Evolutionary conservation across 495 filamentous ascomycete species (phyloP), one percentile per base, ranked within the genome.

Genomic region (Xylaria intraflava): DNA sequence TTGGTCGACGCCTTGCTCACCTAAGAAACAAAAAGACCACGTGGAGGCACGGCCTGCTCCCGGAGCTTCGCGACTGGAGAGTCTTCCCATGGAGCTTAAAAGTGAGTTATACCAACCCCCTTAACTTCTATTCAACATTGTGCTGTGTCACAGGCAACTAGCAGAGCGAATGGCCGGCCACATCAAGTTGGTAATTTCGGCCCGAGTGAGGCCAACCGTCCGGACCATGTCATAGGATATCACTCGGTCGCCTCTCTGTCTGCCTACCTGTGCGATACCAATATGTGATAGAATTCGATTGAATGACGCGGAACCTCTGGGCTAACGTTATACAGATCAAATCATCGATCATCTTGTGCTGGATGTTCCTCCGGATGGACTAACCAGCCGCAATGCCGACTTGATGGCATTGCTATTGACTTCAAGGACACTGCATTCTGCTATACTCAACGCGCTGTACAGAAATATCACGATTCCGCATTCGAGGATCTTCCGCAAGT

Each of bases 401-500:
- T 73, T 93, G 47, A 83, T 92, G 67, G 81, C 86, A 10, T 80
- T 90, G 58, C 72, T 95, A 33, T 72, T 92, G 27, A 83, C 88
- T 10, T 93, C 88, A 1, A 82, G 80, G 57, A 83, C 83, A 20
- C 71, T 93, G 60, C 87, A 92, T 64, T 79, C 81, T 14, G 85
- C 85, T 19, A 92, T 89, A 12, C 72, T 93, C 26, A 79, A 78
- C 41, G 88, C 88, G 39, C 79, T 95, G 35, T 93, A 93, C 74
- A 76, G 80, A 59, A 83, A 87, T 65, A 87, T 93, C 74, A 91
- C 88, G 20, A 85, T 95, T 61, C 89, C 89, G 5, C 89, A 92
- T 70, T 93, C 89, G 12, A 69, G 83, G 40, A 88, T 92, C 65
- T 95, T 91, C 70, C 84, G 83, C 60, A 95, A 95, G 70, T 89